Base-by-base conservation (phyloP, 106 monocot genomes). In the Agapanthus africanus region DNA sequence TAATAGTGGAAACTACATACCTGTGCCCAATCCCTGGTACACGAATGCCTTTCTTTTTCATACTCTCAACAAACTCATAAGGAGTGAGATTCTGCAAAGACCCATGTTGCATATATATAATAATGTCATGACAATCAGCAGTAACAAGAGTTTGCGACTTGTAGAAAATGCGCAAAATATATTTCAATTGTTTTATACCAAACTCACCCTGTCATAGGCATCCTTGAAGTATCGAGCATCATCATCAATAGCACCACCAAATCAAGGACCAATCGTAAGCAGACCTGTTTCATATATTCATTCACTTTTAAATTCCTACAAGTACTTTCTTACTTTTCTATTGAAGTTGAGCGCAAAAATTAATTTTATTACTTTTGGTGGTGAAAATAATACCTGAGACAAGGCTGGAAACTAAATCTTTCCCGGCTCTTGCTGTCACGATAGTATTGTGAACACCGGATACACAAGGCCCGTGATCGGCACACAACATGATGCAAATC, bases 181-280 rank as follows among this genome's bases (percentile, higher is more conserved):
- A 31, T 37, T 16, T 13, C 31, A 63, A 33, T 8, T 27, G 57
- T 21, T n/a, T 23, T 22, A 57, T 39, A 21, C n/a, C 10, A 64
- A 59, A 67, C 77, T 81, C 37, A 95, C 97, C 72, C 82, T 81
- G 46, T 97, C 97, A 83, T 75, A 73, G 13, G 97, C 97, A 80
- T 97, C 97, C 64, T 97, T 97, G 59, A 97, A 97, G 71, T 92
- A 97, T 50, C 97, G 80, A 44, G 97, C 97, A 64, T 91, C 97
- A 83, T 97, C 97, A 76, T 97, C 97, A 84, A 97, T 97, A 71
- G 97, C 97, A 71, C 97, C 97, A 77, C 97, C 97, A 75, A 97
- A 97, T 76, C 97, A 79, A 54, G 97, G 97, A 50, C 97, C 97
- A 76, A 97, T 97, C 49, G 97, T 97, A 33, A 97, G 88, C 69